Conservation (phyloP, 2,329 filamentous ascomycete species). For the Epichloe scottii region DNA sequence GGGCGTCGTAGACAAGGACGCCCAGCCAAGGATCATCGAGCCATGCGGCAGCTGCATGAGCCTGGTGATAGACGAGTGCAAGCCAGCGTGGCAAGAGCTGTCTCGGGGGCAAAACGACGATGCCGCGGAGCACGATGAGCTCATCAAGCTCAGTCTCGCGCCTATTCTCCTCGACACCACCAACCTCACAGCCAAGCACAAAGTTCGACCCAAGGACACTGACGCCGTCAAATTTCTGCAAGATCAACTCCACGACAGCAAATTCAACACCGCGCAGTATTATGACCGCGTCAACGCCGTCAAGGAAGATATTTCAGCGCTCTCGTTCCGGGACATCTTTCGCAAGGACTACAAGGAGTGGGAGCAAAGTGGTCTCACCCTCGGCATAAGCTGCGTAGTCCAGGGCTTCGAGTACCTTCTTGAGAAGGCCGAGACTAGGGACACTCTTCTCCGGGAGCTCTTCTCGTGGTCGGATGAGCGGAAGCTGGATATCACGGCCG, state of each 20-base stretch:
- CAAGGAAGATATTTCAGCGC: constrained; percentile 52
- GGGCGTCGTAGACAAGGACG: constrained; percentile 31
- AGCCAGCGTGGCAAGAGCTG: constrained; percentile 44
- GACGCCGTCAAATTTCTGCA: constrained; percentile 48
- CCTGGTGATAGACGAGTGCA: constrained; percentile 50
- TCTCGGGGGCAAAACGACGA: constrained; percentile 7
- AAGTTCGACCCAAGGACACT: constrained; percentile 51
- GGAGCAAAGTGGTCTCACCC: constrained; percentile 39
- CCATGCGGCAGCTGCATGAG: constrained; percentile 63
- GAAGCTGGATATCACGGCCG: constrained; percentile 45
- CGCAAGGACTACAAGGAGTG: constrained; percentile 81
- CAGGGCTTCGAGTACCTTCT: constrained; percentile 50
- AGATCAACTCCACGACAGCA: constrained; percentile 23
- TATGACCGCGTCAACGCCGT: constrained; percentile 47
- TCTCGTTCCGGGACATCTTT: constrained; percentile 55
- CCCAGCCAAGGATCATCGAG: constrained; percentile 47
- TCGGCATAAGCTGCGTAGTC: constrained; percentile 58
- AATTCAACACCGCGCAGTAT: constrained; percentile 42
- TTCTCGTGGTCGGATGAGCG: constrained; percentile 42
- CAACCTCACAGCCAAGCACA: constrained; percentile 48
- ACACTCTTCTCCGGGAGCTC: constrained; percentile 35
- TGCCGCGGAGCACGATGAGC: constrained; percentile 33
- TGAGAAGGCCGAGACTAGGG: constrained; percentile 34
- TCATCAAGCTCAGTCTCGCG: constrained; percentile 56
- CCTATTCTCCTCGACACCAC: constrained; percentile 63